Base-by-base conservation (phyloP, 2,329 filamentous ascomycete species). In the Fusarium penzigii region DNA sequence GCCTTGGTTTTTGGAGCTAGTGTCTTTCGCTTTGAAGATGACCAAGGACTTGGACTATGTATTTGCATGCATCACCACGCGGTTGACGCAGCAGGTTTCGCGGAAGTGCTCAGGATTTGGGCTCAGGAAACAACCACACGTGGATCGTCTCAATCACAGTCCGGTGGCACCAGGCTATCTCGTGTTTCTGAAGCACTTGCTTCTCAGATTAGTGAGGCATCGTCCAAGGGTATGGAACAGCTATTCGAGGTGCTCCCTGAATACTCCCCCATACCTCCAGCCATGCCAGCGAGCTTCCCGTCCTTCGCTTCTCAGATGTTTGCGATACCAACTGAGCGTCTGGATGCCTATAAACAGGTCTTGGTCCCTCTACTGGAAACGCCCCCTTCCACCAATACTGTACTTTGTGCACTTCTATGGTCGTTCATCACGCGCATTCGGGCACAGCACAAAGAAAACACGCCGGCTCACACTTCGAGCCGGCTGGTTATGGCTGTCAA, bases 401-500 rank as follows among this genome's bases (percentile, higher is more conserved):
- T 56, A 1, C 20, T 50, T 10, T 56, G 25, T 20, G 53, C 46
- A 3, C 41, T 56, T 1, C n/a, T 48, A 2, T 56, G 53, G 50
- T 48, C 50, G 2, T 17, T 44, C 6, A 39, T 56, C 25, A 53
- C 47, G 2, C 43, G 44, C 5, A 47, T 47, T 11, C 41, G 53
- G 2, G n/a, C 38, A n/a, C 46, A 53, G 12, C 44, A 41, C 10
- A 39, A 43, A 6, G 4, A 39, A 4, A 32, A 17, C 2, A n/a
- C n/a, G n/a, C 41, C 42, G 3, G 16, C 40, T 4, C 8, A 17
- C 7, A 16, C 17, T 8, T 39, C 16, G 2, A 56, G 50, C 10
- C 50, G 50, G 20, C 41, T 56, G 14, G 46, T 44, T 5, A 49
- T 49, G 40, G 53, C 53, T 5, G 53, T 56, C 7, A 50, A 56